Percentiles rank a stretch among this genome's conserved stretches.
Evolutionary conservation across 129 eudicot species (phyloP).

Genomic region (Apium graveolens): DNA sequence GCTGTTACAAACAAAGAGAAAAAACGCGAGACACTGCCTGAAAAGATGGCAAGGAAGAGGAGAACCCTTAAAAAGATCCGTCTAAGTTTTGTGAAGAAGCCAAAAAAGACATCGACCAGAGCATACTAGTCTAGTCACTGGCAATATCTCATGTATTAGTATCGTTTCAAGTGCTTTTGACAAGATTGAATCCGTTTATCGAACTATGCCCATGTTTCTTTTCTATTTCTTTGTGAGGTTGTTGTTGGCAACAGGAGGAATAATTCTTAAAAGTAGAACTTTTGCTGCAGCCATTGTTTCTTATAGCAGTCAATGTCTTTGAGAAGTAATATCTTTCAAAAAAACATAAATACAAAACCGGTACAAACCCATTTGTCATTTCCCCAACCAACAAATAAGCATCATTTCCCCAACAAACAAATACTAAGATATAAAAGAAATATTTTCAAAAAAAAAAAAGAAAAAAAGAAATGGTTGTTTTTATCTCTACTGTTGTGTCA

Average conservation of each 20-base stretch:
- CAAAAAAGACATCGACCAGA: slow-evolving; percentile 50
- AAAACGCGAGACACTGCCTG: slow-evolving; percentile 81
- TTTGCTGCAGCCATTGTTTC: neutral
- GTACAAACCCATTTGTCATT: no score
- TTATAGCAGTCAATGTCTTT: neutral
- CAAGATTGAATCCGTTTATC: slow-evolving; percentile 10
- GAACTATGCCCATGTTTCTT: slow-evolving; percentile 12
- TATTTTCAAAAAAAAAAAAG: no score
- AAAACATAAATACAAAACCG: no score
- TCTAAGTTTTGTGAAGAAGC: slow-evolving; percentile 86
- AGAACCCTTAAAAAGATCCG: slow-evolving; percentile 58
- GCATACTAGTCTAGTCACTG: slow-evolving; percentile 38
- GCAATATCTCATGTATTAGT: slow-evolving; percentile 12
- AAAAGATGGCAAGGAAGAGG: slow-evolving; percentile 89
- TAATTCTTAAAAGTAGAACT: slow-evolving; percentile 8
- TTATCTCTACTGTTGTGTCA: neutral
- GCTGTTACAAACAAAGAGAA: slow-evolving; percentile 59
- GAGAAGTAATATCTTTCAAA: neutral
- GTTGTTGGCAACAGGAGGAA: slow-evolving; percentile 27
- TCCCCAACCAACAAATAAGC: no score
- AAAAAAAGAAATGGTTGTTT: neutral
- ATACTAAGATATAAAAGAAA: neutral
- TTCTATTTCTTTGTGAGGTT: slow-evolving; percentile 7
- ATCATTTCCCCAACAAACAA: neutral
- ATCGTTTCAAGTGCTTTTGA: neutral